Conservation (phyloP, 768 basidiomycete species). For the Postia placenta region DNA sequence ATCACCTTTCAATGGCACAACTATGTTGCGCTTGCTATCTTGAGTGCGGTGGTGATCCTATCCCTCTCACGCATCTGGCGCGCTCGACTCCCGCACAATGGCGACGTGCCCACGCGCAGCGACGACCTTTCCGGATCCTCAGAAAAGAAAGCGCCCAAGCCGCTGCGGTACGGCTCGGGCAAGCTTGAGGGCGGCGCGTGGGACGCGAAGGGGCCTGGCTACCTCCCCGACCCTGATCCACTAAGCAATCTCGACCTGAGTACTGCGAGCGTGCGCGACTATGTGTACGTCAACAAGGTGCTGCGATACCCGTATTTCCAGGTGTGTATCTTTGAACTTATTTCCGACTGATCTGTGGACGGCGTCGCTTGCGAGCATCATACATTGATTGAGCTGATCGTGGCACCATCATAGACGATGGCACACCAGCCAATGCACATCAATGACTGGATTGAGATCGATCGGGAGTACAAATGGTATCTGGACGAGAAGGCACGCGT, state of each 20-base stretch:
- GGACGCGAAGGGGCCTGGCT: slow-evolving; percentile 4
- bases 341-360: neutral
- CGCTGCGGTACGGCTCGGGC: slow-evolving; percentile 1
- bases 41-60: no score
- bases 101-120: no score
- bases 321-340: no score
- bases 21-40: no score
- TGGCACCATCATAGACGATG: slow-evolving; percentile 18
- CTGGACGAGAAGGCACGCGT: slow-evolving; percentile 25
- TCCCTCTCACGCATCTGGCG: no score
- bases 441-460: slow-evolving; percentile 34
- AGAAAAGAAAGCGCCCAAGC: slow-evolving; percentile 1
- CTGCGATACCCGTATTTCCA: slow-evolving; percentile 18
- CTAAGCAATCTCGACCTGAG: slow-evolving; percentile 11
- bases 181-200: slow-evolving; percentile 4
- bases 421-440: slow-evolving; percentile 31
- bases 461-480: slow-evolving; percentile 28
- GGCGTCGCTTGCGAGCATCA: neutral
- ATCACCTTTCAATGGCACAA: no score
- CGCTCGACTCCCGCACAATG: no score
- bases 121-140: no score
- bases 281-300: slow-evolving; percentile 17
- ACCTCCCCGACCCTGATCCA: slow-evolving; percentile 15
- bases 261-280: slow-evolving; percentile 12
- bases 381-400: neutral